Base-by-base conservation (phyloP, 129 eudicot species). In the Cynara cardunculus region DNA sequence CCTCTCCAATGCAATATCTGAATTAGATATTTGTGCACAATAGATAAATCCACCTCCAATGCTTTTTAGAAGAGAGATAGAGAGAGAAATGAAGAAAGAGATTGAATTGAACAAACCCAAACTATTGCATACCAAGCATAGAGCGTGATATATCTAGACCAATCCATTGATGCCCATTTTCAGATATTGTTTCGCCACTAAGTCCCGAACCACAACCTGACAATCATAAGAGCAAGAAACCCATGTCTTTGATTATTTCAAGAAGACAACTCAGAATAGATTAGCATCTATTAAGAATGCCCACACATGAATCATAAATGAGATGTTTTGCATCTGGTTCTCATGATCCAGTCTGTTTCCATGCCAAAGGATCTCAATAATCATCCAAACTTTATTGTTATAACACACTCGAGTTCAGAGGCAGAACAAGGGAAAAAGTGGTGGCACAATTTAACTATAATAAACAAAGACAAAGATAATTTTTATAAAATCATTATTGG, bases 191-290 rank as follows among this genome's bases (percentile, higher is more conserved):
- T 93, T 96, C 99, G 19, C 99, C 99, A 67, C 98, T 93, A 28
- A 96, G 97, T 70, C 99, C 99, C 10, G 98, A 96, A 80, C 99
- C 99, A 85, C 99, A 96, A 73, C 98, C 99, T 91, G 80, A 25
- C 71, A 35, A 78, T 65, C 67, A 82, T 34, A 56, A 69, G 78
- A 62, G 44, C 22, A 78, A 75, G 21, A 35, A 73, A 46, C 11
- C 5, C 6, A 35, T 11, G 18, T 39, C 19, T 41, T 9, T 59
- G 46, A 25, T 19, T 61, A 44, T 26, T 70, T 25, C 61, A 62
- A 12, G 39, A 53, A 24, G 12, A 22, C 2, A 53, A 83, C 27
- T 21, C 34, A 53, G 7, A 61, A 19, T 56, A 65, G 4, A 5
- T 21, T 49, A 56, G 64, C 44, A 26, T 19, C 69, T 75, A 30